These are phyloP conservation scores for Neopestalotiopsis clavispora DNA, from an alignment of 2,329 filamentous ascomycete species.

Conservation along the genomic window DNA sequence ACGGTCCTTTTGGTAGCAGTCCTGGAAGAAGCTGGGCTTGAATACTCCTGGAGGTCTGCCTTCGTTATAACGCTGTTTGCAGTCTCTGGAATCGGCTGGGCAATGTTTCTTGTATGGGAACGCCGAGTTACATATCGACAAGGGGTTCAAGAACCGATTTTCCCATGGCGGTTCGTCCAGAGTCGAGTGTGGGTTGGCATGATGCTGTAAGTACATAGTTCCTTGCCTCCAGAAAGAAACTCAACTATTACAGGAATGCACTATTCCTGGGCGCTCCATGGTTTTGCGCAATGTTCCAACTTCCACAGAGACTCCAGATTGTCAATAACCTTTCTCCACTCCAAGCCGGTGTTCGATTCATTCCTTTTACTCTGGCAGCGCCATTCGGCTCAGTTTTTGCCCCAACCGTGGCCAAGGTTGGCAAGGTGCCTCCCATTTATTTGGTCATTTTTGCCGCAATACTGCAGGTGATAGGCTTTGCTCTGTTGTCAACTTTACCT, in stretches of 20 bases:
- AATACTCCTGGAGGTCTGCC: conserved; percentile 46
- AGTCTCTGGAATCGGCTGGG: conserved; percentile 27
- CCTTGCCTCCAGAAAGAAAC: neutral
- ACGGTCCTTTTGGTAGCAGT: conserved; percentile 51
- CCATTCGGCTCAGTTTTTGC: conserved; percentile 36
- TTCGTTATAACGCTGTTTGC: conserved; percentile 38
- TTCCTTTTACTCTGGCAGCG: conserved; percentile 37
- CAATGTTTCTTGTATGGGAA: conserved; percentile 38
- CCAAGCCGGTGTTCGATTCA: neutral
- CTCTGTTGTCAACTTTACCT: conserved; percentile 33
- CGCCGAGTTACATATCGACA: neutral
- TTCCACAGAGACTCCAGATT: neutral
- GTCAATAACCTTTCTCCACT: neutral
- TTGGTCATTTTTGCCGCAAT: conserved; percentile 32
- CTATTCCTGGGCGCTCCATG: neutral
- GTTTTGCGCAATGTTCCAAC: neutral
- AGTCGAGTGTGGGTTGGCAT: neutral
- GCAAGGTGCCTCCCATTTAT: conserved; percentile 35
- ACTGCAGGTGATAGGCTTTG: conserved; percentile 38
- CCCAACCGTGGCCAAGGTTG: conserved; percentile 31
- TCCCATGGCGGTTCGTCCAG: neutral
- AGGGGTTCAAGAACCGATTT: neutral
- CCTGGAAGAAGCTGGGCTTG: conserved; percentile 47
- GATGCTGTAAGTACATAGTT: neutral
- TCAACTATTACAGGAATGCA: too few species aligned